Percentiles rank a stretch among this genome's conserved stretches.
These are phyloP conservation scores for Termitomyces sp. DNA, from an alignment of 768 basidiomycete species.

Conservation along the genomic window DNA sequence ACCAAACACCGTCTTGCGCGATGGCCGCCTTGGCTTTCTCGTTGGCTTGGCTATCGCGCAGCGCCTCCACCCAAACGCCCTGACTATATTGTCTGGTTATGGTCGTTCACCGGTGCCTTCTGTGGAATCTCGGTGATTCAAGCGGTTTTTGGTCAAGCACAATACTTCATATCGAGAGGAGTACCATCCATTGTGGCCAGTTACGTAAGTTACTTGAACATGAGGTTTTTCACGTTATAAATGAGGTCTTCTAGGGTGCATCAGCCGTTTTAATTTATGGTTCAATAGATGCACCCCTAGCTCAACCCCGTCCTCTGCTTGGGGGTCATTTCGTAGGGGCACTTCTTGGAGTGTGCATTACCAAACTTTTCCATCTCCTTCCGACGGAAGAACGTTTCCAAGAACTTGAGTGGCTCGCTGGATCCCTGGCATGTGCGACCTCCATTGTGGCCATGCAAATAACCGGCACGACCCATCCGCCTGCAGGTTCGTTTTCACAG, in stretches of 20 bases:
- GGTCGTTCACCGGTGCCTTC: conserved; percentile 51
- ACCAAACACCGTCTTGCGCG: conserved; percentile 22
- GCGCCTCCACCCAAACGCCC: conserved; percentile 23
- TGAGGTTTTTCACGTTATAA: background rate
- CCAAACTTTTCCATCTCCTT: conserved; percentile 43
- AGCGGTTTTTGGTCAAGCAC: conserved; percentile 40
- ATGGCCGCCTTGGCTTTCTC: conserved; percentile 30
- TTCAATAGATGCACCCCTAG: conserved; percentile 43
- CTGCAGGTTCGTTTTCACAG: conserved; percentile 31
- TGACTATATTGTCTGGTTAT: conserved; percentile 36
- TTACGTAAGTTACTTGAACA: conserved; percentile 29
- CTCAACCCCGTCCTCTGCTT: conserved; percentile 46
- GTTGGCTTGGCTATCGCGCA: conserved; percentile 40
- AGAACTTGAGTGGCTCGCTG: conserved; percentile 44
- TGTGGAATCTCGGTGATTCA: conserved; percentile 44
- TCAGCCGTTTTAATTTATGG: conserved; percentile 52
- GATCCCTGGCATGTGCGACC: conserved; percentile 35
- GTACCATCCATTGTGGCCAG: conserved; percentile 44
- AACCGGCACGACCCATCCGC: conserved; percentile 46
- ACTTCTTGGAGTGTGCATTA: conserved; percentile 41
- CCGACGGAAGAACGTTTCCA: conserved; percentile 35
- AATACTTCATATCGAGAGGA: conserved; percentile 38
- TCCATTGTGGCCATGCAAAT: conserved; percentile 46
- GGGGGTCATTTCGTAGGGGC: conserved; percentile 48
- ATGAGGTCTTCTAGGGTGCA: conserved; percentile 35